Evolutionary conservation across 257 asterid genomes (phyloP), one percentile per base, ranked within the genome.

Genomic region (Cruciata laevipes): DNA sequence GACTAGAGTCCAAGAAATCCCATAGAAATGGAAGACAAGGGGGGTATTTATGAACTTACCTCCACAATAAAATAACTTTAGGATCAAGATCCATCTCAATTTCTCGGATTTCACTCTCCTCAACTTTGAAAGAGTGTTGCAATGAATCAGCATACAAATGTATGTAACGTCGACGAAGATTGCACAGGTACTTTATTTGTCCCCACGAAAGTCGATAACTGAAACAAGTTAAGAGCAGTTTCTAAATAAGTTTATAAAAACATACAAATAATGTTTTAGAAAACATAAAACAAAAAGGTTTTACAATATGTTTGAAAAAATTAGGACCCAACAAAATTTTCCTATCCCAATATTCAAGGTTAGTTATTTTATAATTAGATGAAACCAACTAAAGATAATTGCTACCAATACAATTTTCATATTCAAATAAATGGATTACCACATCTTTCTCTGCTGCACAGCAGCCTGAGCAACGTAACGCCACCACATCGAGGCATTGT

Each of bases 191-290:
- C 83, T 82, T 89, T 71, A 90, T 86, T 77, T 84, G 90, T 71
- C 89, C 95, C 99, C 99, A 90, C 5, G 99, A 90, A 83, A 86
- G 81, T 31, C 93, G 87, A 40, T 86, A 94, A 70, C 99, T 94
- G 95, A 75, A 71, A 71, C 56, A n/a, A 76, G 25, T 62, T 21
- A 14, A 10, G 13, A 59, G 32, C 12, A 20, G 52, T 66, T 1
- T 49, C 35, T 40, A 16, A 40, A 59, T 56, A 32, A 17, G 33
- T 31, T 9, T 3, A 16, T 13, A 1, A 57, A 18, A 65, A 40
- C 30, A 55, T 27, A 3, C n/a, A 25, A 21, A 63, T 25, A 64
- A 35, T 20, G 35, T 6, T 44, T 49, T 25, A 14, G n/a, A 49
- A 1, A 12, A 51, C 21, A 21, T 47, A 47, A 55, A 33, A 24